Evolutionary conservation across 2,329 filamentous ascomycete genomes (phyloP).

Genomic region (Exophiala dermatitidis): DNA sequence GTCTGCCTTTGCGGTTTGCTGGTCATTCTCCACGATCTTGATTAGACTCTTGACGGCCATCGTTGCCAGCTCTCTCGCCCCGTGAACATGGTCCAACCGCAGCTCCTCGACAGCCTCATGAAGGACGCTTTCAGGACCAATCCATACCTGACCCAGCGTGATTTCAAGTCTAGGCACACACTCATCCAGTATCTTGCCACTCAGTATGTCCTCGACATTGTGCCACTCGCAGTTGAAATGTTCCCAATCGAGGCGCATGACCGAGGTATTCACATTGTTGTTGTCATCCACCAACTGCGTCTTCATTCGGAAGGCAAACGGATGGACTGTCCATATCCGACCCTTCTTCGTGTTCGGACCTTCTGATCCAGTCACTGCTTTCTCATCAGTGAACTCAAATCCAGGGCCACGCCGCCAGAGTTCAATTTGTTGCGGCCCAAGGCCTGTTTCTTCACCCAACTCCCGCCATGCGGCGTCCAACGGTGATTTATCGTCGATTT

Average conservation of each 20-base stretch:
- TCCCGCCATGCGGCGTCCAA: conserved; percentile 56
- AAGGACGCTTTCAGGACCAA: conserved; percentile 42
- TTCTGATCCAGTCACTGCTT: conserved; percentile 30
- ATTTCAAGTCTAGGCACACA: conserved; percentile 53
- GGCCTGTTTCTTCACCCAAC: conserved; percentile 54
- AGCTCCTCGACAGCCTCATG: conserved; percentile 42
- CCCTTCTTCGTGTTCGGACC: conserved; percentile 5
- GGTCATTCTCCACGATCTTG: conserved; percentile 39
- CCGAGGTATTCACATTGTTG: conserved; percentile 38
- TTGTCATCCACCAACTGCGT: conserved; percentile 14
- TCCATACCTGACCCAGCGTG: conserved; percentile 54
- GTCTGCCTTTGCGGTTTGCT: conserved; percentile 9
- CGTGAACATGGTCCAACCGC: conserved; percentile 52
- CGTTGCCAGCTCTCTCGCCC: conserved; percentile 52
- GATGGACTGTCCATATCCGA: conserved; percentile 51
- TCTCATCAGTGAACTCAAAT: conserved; percentile 50
- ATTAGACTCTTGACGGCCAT: conserved; percentile 47
- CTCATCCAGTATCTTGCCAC: conserved; percentile 35
- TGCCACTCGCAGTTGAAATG: conserved; percentile 55
- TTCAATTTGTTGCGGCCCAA: conserved; percentile 43
- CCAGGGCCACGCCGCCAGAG: conserved; percentile 53
- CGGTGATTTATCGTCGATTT: conserved; percentile 46
- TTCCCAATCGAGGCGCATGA: conserved; percentile 55
- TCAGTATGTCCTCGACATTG: conserved; percentile 43
- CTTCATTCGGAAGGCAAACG: conserved; percentile 47